Percentiles rank a stretch among this genome's conserved stretches.
Conservation (phyloP, 1,284 basidiomycete genomes). For the Pseudozyma sp. region DNA sequence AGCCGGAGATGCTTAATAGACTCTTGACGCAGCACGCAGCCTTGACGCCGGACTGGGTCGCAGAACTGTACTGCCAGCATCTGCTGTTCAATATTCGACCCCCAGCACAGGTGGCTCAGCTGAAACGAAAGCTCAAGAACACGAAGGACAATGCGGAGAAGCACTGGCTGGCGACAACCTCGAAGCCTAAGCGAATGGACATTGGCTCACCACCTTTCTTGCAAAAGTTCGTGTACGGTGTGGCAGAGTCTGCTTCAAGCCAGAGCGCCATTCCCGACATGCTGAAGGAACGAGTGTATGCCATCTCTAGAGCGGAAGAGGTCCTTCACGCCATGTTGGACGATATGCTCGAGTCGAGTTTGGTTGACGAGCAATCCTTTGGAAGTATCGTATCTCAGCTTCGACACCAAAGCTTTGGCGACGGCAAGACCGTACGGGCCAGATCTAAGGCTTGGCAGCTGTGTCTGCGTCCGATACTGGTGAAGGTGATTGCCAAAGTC, state of each 20-base stretch:
- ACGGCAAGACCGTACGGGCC: no score
- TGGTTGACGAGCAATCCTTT: no score
- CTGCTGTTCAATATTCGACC: background rate
- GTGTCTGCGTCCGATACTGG: background rate
- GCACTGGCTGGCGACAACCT: background rate
- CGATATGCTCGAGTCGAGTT: no score
- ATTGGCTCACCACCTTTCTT: no score
- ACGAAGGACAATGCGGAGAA: background rate
- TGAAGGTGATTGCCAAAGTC: background rate
- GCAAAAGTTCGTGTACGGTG: no score
- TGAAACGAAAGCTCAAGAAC: background rate
- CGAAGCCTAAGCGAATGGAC: background rate
- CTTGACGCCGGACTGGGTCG: conserved; percentile 4
- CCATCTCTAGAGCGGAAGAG: no score
- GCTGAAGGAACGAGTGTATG: no score
- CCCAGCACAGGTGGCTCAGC: background rate
- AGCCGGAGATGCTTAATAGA: background rate
- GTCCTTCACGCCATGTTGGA: no score
- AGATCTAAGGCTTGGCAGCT: background rate
- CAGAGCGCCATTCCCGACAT: no score
- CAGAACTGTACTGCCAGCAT: background rate
- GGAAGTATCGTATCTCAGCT: no score
- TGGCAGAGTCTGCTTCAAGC: no score
- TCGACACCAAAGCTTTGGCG: no score
- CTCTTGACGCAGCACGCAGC: conserved; percentile 2